A percentile compares a stretch with the other conserved stretches of the same genome.
phyloP scores from a whole-genome alignment of 2,329 filamentous ascomycete species.

The Aspergillus sojae region DNA sequence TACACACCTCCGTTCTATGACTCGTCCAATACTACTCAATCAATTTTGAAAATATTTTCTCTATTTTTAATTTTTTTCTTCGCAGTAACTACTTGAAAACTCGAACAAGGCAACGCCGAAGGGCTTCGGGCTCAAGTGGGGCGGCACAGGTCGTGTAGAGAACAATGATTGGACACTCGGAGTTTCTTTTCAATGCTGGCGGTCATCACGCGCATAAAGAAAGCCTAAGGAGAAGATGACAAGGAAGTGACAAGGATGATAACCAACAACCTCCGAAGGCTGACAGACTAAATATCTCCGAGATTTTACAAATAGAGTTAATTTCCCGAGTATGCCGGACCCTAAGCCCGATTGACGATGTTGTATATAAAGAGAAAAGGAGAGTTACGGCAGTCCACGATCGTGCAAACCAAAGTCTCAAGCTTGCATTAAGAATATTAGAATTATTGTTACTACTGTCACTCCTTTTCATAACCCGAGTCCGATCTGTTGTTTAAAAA shows the following conservation, averaged over 20 bases:
- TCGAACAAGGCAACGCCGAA: too few species aligned
- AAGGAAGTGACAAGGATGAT: too few species aligned
- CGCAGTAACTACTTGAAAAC: too few species aligned
- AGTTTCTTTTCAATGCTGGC: neutral
- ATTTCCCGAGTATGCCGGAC: neutral
- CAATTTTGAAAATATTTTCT: rapidly evolving
- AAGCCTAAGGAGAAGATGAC: too few species aligned
- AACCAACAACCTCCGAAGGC: neutral
- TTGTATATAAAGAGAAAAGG: neutral
- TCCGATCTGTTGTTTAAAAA: neutral
- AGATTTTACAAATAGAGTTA: neutral
- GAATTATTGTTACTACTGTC: neutral
- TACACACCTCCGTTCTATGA: too few species aligned
- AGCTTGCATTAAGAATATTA: neutral
- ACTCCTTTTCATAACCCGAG: neutral
- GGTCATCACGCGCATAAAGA: too few species aligned
- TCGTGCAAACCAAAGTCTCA: neutral
- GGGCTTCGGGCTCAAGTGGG: too few species aligned
- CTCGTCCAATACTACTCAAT: too few species aligned
- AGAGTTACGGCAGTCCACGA: neutral
- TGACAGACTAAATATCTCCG: neutral
- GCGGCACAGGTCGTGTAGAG: too few species aligned
- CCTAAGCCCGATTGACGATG: neutral
- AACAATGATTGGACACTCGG: neutral
- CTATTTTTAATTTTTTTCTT: too few species aligned